Percentiles rank a stretch among this genome's conserved stretches.
phyloP scores from a whole-genome alignment of 192 early-diverging fungal species.

The Backusella tarrabulga region DNA sequence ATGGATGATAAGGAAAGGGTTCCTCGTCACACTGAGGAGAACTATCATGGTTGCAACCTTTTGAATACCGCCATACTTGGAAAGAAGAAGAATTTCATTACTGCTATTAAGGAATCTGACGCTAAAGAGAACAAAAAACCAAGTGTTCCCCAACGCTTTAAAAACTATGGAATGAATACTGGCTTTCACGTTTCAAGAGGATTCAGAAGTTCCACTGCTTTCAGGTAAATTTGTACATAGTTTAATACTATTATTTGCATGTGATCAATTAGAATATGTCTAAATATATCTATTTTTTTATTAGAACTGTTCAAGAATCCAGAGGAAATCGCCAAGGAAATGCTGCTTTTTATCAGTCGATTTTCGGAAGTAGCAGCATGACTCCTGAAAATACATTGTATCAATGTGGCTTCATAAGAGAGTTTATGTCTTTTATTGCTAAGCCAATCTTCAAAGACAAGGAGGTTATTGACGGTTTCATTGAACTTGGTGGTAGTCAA shows the following conservation, averaged over 20 bases:
- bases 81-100: slow-evolving; percentile 4
- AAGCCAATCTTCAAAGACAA: neutral
- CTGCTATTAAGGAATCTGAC: neutral
- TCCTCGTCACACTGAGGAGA: slow-evolving; percentile 9
- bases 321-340: slow-evolving; percentile 57
- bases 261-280: neutral
- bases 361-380: neutral
- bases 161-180: neutral
- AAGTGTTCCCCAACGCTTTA: slow-evolving; percentile 6
- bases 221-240: neutral
- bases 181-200: slow-evolving; percentile 15
- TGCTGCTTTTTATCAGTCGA: slow-evolving; percentile 26
- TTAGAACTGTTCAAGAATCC: slow-evolving; percentile 49
- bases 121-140: neutral
- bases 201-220: slow-evolving; percentile 11
- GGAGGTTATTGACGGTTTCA: neutral
- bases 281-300: neutral
- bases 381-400: neutral
- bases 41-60: neutral
- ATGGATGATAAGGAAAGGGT: neutral
- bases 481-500: neutral
- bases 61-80: slow-evolving; percentile 15
- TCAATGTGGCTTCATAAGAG: neutral
- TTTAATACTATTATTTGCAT: neutral
- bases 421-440: neutral